Evolutionary conservation across 257 asterid genomes (phyloP), one percentile per base, ranked within the genome.

Genomic region (Penstemon barbatus): DNA sequence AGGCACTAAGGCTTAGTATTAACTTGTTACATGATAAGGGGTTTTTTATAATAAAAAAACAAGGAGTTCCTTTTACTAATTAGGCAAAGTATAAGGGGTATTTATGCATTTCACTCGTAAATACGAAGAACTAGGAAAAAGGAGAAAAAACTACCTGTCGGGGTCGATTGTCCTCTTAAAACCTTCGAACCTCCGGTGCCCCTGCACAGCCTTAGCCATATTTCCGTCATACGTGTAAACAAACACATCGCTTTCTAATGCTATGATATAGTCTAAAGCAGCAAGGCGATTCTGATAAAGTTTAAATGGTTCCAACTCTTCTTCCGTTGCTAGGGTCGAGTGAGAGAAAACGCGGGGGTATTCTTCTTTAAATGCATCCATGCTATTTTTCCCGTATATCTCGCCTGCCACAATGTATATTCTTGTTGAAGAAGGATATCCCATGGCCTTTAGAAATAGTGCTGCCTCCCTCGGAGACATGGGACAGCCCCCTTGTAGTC

Each of bases 131-230:
- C 3, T 46, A 0, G 40, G 12, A 40, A n/a, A 39, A 11, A 59
- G 5, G 6, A 9, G 33, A 65, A 8, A 33, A 36, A 11, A 4
- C 12, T 36, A 85, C 92, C 88, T 88, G 82, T 88, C 84, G 0
- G 95, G 92, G 51, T 65, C 82, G 5, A 88, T 82, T 0, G 95
- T 88, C 59, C 78, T 76, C 49, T 71, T 74, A 53, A 85, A 82
- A 7, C 92, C 92, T 70, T 84, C 80, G 41, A 85, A 85, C 78
- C 68, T 78, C 71, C 95, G 39, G 65, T 88, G 92, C 66, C 95
- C 95, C 73, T 88, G 92, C 63, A 88, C 92, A 0, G 85, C 87
- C 79, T 85, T 88, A 0, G 90, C 95, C 95, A 88, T 88, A 66
- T 88, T 85, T 57, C 95, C 95, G 41, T 88, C 88, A 12, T 85